These are phyloP conservation scores for Microstegium vimineum DNA, from an alignment of 176 grass and related monocot genomes.

Conservation along the genomic window DNA sequence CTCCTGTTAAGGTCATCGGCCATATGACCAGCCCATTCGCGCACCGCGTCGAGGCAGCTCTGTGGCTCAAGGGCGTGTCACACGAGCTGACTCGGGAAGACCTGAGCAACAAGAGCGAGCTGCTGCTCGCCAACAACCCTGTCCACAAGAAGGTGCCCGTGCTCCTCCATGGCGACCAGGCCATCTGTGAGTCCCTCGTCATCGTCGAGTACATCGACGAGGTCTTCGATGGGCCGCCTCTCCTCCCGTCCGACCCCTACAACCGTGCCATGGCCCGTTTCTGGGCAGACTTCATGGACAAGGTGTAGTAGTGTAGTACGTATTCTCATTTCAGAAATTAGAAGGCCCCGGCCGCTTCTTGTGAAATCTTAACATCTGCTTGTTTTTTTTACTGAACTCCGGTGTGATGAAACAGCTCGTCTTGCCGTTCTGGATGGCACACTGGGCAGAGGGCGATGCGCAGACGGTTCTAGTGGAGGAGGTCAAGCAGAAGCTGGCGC, in stretches of 20 bases:
- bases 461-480: neutral
- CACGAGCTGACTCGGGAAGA: constrained; percentile 35
- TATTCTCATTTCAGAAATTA: neutral
- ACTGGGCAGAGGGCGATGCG: constrained; percentile 9
- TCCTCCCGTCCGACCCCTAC: constrained; percentile 18
- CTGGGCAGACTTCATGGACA: constrained; percentile 38
- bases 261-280: constrained; percentile 35
- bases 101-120: constrained; percentile 31
- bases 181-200: constrained; percentile 21
- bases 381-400: neutral
- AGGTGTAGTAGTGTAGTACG: too few species aligned
- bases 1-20: constrained; percentile 26
- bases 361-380: neutral
- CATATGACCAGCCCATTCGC: neutral
- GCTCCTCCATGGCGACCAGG: constrained; percentile 28
- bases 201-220: constrained; percentile 37
- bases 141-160: constrained; percentile 33
- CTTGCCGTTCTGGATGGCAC: neutral
- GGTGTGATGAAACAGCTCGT: neutral
- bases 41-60: constrained; percentile 20
- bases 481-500: neutral
- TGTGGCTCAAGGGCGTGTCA: constrained; percentile 29
- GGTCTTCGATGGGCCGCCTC: constrained; percentile 19
- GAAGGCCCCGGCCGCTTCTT: neutral
- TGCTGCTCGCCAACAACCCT: constrained; percentile 33